Conservation (phyloP, 148 eudicot species). For the Tetragonia tetragonoides region DNA sequence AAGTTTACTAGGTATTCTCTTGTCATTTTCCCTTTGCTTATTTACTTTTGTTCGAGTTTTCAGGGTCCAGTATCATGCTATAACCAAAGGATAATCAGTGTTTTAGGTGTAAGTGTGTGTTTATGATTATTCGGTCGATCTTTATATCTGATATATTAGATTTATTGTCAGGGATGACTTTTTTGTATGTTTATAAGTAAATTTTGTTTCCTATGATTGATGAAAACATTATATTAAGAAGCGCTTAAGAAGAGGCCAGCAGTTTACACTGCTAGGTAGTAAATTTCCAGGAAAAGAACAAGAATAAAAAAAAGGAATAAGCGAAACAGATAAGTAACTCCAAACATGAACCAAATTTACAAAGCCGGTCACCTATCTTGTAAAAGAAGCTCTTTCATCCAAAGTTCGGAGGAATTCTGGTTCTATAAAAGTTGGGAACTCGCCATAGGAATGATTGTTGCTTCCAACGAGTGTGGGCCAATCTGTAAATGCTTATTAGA, state of each 20-base stretch:
- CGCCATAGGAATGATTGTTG: too few relatives aligned
- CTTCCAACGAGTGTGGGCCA: too few relatives aligned
- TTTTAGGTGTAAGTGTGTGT: background rate
- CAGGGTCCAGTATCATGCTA: background rate
- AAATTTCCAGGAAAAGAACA: background rate
- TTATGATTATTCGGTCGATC: background rate
- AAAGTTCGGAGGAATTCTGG: background rate
- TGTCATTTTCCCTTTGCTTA: background rate
- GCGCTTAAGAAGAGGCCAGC: background rate
- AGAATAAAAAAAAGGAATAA: background rate
- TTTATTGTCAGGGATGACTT: too few relatives aligned
- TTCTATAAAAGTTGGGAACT: too few relatives aligned
- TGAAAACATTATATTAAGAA: too few relatives aligned
- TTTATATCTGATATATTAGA: too few relatives aligned
- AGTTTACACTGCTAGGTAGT: background rate
- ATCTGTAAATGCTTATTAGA: too few relatives aligned
- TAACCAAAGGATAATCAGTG: conserved; percentile 1
- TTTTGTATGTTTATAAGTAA: too few relatives aligned
- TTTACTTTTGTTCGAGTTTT: conserved; percentile 12
- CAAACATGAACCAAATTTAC: background rate
- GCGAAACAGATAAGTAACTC: background rate
- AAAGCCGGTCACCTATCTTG: background rate
- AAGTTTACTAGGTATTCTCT: conserved; percentile 67
- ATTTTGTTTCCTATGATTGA: background rate
- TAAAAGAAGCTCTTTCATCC: background rate